Evolutionary conservation across 2,329 filamentous ascomycete genomes (phyloP).

Genomic region (Fonsecaea erecta): DNA sequence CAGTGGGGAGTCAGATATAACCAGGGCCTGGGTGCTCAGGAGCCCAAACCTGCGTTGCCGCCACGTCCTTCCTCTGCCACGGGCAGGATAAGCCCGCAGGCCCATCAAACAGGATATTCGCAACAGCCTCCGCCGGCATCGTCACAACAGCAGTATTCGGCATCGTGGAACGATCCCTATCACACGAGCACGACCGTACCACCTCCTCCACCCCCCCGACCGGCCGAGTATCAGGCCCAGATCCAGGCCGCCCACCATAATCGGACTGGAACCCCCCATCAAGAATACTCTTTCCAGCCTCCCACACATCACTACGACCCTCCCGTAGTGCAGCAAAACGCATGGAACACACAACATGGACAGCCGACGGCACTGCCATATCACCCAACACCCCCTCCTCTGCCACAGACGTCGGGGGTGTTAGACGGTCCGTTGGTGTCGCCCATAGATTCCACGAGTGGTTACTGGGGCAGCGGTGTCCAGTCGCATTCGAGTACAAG

Average conservation of each 20-base stretch:
- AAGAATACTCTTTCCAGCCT: conserved; percentile 42
- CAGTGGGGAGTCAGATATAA: conserved; percentile 51
- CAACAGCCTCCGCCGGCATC: conserved; percentile 20
- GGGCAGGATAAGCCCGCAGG: conserved; percentile 28
- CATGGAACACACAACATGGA: conserved; percentile 24
- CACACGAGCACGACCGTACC: conserved; percentile 27
- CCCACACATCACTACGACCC: conserved; percentile 43
- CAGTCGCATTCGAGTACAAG: conserved; percentile 23
- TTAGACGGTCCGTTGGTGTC: conserved; percentile 33
- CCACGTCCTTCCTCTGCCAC: conserved; percentile 34
- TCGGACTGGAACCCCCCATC: conserved; percentile 40
- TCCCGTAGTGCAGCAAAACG: conserved; percentile 36
- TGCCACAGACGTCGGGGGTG: conserved; percentile 21
- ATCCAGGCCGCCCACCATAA: conserved; percentile 39
- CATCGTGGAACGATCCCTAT: conserved; percentile 34
- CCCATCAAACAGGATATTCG: conserved; percentile 25
- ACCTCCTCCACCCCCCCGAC: conserved; percentile 44
- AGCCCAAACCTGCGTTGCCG: conserved; percentile 35
- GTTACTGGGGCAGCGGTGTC: conserved; percentile 16
- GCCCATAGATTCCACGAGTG: conserved; percentile 30
- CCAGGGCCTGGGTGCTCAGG: conserved; percentile 24
- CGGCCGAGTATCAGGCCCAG: conserved; percentile 45
- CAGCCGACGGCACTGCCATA: conserved; percentile 23
- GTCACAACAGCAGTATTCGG: conserved; percentile 31
- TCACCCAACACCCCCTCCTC: conserved; percentile 20